Evolutionary conservation across 257 asterid genomes (phyloP).

Genomic region (Prunella vulgaris): DNA sequence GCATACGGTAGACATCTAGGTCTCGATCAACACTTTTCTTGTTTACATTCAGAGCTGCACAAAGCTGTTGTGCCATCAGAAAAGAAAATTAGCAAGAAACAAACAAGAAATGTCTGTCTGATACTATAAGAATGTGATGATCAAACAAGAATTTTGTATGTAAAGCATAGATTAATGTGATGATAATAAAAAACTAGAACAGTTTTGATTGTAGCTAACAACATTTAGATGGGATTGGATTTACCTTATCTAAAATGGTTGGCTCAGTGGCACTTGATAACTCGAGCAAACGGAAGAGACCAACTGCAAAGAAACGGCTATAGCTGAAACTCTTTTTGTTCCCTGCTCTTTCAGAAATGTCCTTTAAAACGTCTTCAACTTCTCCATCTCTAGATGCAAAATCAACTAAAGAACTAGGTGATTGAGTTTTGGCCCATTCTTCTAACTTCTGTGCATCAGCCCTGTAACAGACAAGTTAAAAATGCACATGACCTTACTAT

Average conservation of each 20-base stretch:
- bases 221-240: no score
- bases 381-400: constrained; percentile 85
- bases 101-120: not conserved
- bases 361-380: constrained; percentile 62
- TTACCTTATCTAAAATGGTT: constrained; percentile 70
- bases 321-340: constrained; percentile 66
- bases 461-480: constrained; percentile 29
- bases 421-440: constrained; percentile 85
- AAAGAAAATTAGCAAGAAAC: constrained; percentile 13
- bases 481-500: not conserved
- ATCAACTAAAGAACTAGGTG: constrained; percentile 58
- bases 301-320: constrained; percentile 91
- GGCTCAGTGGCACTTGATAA: constrained; percentile 87
- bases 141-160: not conserved
- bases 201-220: not conserved
- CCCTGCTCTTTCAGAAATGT: constrained; percentile 79
- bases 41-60: constrained; percentile 75
- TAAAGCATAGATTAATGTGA: not conserved
- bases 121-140: not conserved
- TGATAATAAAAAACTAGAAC: not conserved
- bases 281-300: constrained; percentile 93
- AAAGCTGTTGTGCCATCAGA: constrained; percentile 51
- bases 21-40: constrained; percentile 96
- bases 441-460: constrained; percentile 84
- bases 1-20: constrained; percentile 92